Evolutionary conservation across 345 rosid species (phyloP).

Genomic region (Orychophragmus violaceus): DNA sequence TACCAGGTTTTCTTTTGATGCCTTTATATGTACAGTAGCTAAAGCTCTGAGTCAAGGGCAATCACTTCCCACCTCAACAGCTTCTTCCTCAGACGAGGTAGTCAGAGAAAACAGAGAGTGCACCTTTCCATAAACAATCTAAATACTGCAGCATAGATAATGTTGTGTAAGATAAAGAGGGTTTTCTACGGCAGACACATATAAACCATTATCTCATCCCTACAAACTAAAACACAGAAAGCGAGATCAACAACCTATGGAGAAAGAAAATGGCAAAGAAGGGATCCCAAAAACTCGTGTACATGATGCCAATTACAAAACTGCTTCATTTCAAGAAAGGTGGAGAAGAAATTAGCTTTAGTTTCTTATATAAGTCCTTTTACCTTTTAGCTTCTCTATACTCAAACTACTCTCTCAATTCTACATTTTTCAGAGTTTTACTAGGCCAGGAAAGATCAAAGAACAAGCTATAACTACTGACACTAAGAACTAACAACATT

Average conservation of each 20-base stretch:
- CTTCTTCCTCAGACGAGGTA: too few relatives aligned
- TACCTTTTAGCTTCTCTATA: conserved; percentile 45
- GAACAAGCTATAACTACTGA: not conserved
- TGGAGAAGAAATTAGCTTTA: not conserved
- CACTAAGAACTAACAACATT: not conserved
- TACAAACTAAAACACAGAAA: not conserved
- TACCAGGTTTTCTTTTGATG: not conserved
- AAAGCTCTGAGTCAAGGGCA: conserved; percentile 51
- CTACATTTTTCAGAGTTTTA: not conserved
- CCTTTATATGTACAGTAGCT: not conserved
- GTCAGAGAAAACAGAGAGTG: too few relatives aligned
- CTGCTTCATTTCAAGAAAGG: too few relatives aligned
- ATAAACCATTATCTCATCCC: too few relatives aligned
- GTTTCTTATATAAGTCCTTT: not conserved
- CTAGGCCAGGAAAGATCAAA: not conserved
- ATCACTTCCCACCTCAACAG: conserved; percentile 20
- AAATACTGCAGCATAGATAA: too few relatives aligned
- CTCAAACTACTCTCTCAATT: not conserved
- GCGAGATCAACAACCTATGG: not conserved
- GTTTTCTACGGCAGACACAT: too few relatives aligned
- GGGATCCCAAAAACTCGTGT: not conserved
- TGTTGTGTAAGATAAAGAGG: too few relatives aligned
- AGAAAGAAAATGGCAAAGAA: conserved; percentile 4
- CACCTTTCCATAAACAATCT: too few relatives aligned
- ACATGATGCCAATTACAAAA: too few relatives aligned